Base-by-base conservation (phyloP, 768 basidiomycete genomes). In the Auricularia auricula-judae region DNA sequence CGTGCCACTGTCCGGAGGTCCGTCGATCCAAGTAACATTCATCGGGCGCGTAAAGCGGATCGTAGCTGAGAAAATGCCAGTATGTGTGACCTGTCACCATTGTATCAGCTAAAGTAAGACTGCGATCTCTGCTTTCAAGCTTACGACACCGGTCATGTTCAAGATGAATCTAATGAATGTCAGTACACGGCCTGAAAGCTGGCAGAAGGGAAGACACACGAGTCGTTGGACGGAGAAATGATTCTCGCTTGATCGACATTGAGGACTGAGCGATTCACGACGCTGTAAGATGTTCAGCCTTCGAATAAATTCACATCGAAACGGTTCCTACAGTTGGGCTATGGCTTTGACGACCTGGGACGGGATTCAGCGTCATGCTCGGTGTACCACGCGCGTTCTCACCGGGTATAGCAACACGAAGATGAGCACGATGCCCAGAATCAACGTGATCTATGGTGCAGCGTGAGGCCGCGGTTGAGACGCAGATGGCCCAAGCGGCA, bases 351-450 rank as follows among this genome's bases (percentile, higher is more conserved):
- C 77, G 64, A 89, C 84, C 4, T 59, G 18, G 14, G 23, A 10
- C 5, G 56, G 23, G 23, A 33, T 14, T 12, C 29, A 42, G 39
- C 8, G 23, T 5, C 56, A 4, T 33, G 11, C 5, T 14, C 23
- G 29, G 34, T 35, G 7, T 0, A 33, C 8, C 29, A 33, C 56
- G 14, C 23, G 29, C 29, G 34, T 10, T 14, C 56, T 29, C 34
- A 59, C 56, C 33, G 87, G 87, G 72, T 83, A 89, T 29, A 89
- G 72, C 11, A 88, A 59, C 66, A 89, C 81, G 73, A 89, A 89
- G 21, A 89, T 72, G 43, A 88, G 71, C 16, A 79, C 84, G 63
- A 89, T 86, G 42, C 76, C 82, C 16, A 88, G 69, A 4, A 81
- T 78, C 18, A 79, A 73, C 3, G 78, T 69, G 35, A 87, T 77